Evolutionary conservation across 1,284 basidiomycete species (phyloP).

Genomic region (Paramarasmius palmivorus): DNA sequence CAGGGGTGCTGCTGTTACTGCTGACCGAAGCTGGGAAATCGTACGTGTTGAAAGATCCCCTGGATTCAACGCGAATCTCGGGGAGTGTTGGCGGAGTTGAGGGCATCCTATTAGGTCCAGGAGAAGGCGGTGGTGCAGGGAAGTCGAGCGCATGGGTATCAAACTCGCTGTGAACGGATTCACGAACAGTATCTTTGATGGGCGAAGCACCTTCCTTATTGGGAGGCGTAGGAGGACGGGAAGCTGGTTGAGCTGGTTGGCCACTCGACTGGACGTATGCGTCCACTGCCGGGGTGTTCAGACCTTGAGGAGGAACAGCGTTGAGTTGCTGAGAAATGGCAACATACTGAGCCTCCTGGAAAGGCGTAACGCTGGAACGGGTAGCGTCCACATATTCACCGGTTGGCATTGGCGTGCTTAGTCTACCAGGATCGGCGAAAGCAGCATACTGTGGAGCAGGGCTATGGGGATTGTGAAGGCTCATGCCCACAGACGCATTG

Average conservation of each 20-base stretch:
- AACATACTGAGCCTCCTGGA: constrained; percentile 72
- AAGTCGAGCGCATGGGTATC: constrained; percentile 30
- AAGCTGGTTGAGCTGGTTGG: constrained; percentile 21
- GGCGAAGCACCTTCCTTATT: constrained; percentile 22
- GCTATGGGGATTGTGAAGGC: constrained; percentile 16
- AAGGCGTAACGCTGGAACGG: constrained; percentile 69
- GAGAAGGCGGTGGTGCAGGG: constrained; percentile 43
- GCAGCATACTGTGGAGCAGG: not conserved
- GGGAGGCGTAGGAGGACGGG: constrained; percentile 25
- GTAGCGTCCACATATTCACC: constrained; percentile 60
- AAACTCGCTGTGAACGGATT: constrained; percentile 13
- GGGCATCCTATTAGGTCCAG: constrained; percentile 38
- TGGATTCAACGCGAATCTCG: constrained; percentile 48
- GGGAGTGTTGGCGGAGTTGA: constrained; percentile 55
- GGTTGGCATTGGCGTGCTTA: constrained; percentile 22
- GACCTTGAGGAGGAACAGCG: constrained; percentile 37
- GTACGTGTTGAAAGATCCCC: constrained; percentile 29
- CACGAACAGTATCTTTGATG: constrained; percentile 27
- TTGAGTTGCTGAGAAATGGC: constrained; percentile 63
- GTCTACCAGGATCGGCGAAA: constrained; percentile 11
- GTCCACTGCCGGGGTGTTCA: constrained; percentile 35
- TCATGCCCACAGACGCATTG: constrained; percentile 7
- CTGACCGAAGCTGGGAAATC: constrained; percentile 33
- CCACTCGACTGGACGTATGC: constrained; percentile 22
- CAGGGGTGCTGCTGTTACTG: not conserved